Percentiles rank a stretch among this genome's conserved stretches.
Evolutionary conservation across 257 asterid genomes (phyloP).

Genomic region (Vinca minor): DNA sequence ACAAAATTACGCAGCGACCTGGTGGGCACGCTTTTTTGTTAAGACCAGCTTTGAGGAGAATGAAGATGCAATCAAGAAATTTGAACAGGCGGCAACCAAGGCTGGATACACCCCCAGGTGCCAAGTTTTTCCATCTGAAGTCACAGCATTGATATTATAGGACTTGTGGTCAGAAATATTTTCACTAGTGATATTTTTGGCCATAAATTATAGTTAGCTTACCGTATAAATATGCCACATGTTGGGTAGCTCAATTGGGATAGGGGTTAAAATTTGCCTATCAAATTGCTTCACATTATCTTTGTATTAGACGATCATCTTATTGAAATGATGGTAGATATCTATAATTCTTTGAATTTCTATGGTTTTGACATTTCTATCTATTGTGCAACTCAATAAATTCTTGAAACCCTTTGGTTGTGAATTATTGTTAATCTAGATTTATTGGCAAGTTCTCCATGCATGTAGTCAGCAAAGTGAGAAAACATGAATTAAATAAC

Average conservation of each 20-base stretch:
- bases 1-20: slow-evolving; percentile 63
- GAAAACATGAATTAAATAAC: background rate
- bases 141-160: slow-evolving; percentile 44
- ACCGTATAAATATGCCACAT: background rate
- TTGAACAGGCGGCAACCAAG: slow-evolving; percentile 55
- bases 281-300: background rate
- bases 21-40: slow-evolving; percentile 83
- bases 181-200: background rate
- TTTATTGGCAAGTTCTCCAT: background rate
- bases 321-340: slow-evolving; percentile 1
- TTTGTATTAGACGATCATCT: slow-evolving; percentile 4
- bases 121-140: slow-evolving; percentile 86
- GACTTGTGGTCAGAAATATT: background rate
- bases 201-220: slow-evolving; percentile 4
- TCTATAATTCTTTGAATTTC: slow-evolving; percentile 2
- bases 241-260: slow-evolving; percentile 2
- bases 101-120: slow-evolving; percentile 47
- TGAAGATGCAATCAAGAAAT: slow-evolving; percentile 64
- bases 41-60: slow-evolving; percentile 77
- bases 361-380: background rate
- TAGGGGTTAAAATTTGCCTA: slow-evolving; percentile 3
- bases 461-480: background rate
- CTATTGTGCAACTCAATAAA: background rate
- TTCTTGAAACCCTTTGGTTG: background rate
- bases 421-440: background rate